Evolutionary conservation across 2,329 filamentous ascomycete species (phyloP).

Genomic region (Pseudopithomyces maydicus): DNA sequence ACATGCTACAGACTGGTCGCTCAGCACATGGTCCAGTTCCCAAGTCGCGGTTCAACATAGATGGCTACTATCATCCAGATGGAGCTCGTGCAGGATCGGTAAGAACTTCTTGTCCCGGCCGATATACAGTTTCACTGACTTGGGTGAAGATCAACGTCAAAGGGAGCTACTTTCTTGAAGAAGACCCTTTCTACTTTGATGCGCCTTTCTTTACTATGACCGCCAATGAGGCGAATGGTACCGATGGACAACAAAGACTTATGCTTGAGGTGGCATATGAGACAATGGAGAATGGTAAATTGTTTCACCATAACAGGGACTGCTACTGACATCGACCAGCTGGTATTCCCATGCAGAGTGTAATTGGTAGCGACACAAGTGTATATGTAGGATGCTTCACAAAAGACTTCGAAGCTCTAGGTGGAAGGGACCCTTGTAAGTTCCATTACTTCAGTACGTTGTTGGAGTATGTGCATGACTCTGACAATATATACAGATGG

Average conservation of each 20-base stretch:
- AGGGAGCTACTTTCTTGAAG: constrained; percentile 3
- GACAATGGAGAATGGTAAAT: constrained; percentile 17
- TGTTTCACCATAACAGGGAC: neutral
- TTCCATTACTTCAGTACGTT: neutral
- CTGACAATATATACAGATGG: neutral
- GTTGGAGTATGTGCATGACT: neutral
- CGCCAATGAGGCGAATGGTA: constrained; percentile 4
- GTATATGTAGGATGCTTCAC: too few species aligned
- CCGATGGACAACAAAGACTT: constrained; percentile 19
- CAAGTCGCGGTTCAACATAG: neutral
- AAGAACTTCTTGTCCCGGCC: neutral
- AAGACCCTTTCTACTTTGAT: constrained; percentile 9
- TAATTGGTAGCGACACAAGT: too few species aligned
- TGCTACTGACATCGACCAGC: too few species aligned
- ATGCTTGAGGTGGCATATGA: constrained; percentile 19
- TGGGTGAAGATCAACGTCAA: neutral
- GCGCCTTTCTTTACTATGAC: constrained; percentile 13
- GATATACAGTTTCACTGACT: neutral
- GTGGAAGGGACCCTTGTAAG: neutral
- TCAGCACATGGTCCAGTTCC: neutral
- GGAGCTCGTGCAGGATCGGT: neutral
- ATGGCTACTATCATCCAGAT: neutral
- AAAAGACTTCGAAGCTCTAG: neutral
- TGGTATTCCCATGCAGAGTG: too few species aligned
- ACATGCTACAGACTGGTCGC: neutral